These are phyloP conservation scores for Inga oerstediana DNA, from an alignment of 306 rosid species.

Conservation along the genomic window DNA sequence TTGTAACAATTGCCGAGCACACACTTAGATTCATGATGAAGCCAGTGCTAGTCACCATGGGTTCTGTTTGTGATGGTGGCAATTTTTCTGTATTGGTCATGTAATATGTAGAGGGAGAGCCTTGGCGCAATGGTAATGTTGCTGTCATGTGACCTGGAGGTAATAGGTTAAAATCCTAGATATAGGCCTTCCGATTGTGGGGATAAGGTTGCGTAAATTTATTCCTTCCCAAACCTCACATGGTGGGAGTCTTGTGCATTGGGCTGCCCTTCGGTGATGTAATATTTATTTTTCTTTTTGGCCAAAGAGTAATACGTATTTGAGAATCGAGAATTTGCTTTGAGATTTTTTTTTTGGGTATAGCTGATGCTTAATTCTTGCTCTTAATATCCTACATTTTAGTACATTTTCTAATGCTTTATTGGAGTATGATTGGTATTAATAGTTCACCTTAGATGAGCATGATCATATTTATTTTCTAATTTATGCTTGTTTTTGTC, in stretches of 20 bases:
- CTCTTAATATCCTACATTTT: neutral
- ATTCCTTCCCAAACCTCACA: too few relatives aligned
- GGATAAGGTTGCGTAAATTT: too few relatives aligned
- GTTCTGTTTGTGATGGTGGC: neutral
- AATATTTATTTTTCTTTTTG: neutral
- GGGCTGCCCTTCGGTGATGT: too few relatives aligned
- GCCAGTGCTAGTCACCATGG: neutral
- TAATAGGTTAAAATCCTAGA: too few relatives aligned
- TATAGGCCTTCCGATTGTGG: too few relatives aligned
- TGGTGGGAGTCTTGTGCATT: too few relatives aligned
- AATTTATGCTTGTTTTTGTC: conserved; percentile 21
- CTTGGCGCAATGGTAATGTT: too few relatives aligned
- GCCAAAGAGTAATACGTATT: neutral
- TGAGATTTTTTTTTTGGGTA: neutral
- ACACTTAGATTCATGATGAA: neutral
- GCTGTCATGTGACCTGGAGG: too few relatives aligned
- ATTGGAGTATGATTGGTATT: neutral
- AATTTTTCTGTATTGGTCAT: neutral
- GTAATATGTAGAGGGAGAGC: too few relatives aligned
- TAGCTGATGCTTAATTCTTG: neutral
- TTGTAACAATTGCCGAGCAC: too few relatives aligned
- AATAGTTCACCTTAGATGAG: conserved; percentile 11
- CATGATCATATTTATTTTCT: conserved; percentile 26
- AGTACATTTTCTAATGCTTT: conserved; percentile 15
- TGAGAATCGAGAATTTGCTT: neutral